phyloP scores from a whole-genome alignment of 495 filamentous ascomycete species.

The Hypomontagnella monticulosa region DNA sequence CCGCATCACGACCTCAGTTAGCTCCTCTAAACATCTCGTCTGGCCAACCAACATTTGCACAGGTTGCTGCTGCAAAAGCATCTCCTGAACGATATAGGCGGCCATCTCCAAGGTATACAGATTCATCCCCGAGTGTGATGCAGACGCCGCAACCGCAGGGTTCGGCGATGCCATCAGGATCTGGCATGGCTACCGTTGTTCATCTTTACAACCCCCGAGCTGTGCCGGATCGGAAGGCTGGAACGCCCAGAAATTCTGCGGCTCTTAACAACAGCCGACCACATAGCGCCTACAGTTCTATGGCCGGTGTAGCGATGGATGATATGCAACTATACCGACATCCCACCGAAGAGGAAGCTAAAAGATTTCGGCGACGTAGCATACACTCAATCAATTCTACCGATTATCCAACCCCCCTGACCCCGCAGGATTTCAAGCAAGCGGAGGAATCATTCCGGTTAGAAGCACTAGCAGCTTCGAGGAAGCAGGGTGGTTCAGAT shows the following conservation, averaged over 20 bases:
- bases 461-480: constrained; percentile 47
- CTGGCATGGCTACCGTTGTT: constrained; percentile 52
- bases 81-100: constrained; percentile 66
- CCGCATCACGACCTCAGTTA: constrained; percentile 48
- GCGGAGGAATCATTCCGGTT: constrained; percentile 51
- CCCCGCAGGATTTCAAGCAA: constrained; percentile 52
- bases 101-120: constrained; percentile 53
- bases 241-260: constrained; percentile 45
- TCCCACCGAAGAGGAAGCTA: constrained; percentile 67
- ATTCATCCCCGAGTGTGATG: constrained; percentile 45
- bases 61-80: constrained; percentile 51
- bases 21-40: constrained; percentile 43
- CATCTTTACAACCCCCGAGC: constrained; percentile 54
- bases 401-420: constrained; percentile 56
- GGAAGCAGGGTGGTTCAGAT: constrained; percentile 45
- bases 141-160: constrained; percentile 45
- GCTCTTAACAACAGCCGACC: constrained; percentile 48
- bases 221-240: constrained; percentile 42
- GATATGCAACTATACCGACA: constrained; percentile 62
- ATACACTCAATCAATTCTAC: constrained; percentile 80
- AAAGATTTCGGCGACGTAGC: constrained; percentile 83
- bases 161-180: constrained; percentile 47
- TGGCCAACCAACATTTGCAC: constrained; percentile 49
- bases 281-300: constrained; percentile 56
- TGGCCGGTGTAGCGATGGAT: constrained; percentile 56